Evolutionary conservation across 2,329 filamentous ascomycete genomes (phyloP), one percentile per base, ranked within the genome.

Genomic region (Ceratocystis cubensis): DNA sequence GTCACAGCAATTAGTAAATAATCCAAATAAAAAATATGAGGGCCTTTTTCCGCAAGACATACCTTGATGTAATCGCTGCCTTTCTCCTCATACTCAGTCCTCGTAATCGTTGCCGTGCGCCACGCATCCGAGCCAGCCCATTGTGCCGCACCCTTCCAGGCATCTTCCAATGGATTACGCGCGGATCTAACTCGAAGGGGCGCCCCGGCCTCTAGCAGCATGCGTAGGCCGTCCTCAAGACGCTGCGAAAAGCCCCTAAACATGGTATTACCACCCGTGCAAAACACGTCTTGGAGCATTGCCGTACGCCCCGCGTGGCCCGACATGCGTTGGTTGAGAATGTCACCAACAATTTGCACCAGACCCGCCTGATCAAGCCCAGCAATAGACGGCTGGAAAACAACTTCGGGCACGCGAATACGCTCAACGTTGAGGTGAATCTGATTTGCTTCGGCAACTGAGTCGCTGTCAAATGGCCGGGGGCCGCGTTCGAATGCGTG

Each of bases 401-500:
- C 83, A 7, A 96, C 88, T 77, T 97, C 93, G 2, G 92, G 92
- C 1, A 96, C 91, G 63, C 92, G 88, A 75, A 97, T 96, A 66
- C 93, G 87, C 79, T 97, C 92, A 65, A 99, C 91, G 75, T 99
- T 99, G 70, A 99, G 84, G 75, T 99, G 94, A 64, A 99, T 79
- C 76, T 97, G 93, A 75, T 91, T 86, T 20, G 85, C 84, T 77
- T 99, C 79, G 20, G 86, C 84, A 71, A 94, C 88, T 67, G 86
- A 89, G 66, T 91, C 85, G 0, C 86, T 78, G 71, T 97, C 88
- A 70, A 91, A 96, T 0, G 93, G 89, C 71, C 91, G 88, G 0
- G 92, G 90, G 0, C 94, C 94, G 65, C 91, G 88, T 46, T 89
- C 78, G 76, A 96, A 99, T 6, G 91, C 89, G 76, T 99, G 94